Evolutionary conservation across 495 filamentous ascomycete genomes (phyloP).

Genomic region (Annulohypoxylon moriforme): DNA sequence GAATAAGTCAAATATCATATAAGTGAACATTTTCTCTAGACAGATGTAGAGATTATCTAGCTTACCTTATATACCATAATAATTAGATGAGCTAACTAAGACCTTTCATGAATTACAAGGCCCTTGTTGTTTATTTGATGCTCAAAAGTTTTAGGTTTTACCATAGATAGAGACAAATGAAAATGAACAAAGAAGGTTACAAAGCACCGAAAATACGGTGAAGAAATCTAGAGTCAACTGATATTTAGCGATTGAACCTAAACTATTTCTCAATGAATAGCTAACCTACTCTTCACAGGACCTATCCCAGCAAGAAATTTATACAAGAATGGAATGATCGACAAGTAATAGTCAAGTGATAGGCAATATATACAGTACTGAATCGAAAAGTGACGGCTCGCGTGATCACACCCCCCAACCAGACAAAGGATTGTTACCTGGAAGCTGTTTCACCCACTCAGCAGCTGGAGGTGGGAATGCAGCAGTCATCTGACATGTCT

Average conservation of each 20-base stretch:
- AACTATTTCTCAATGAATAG: neutral
- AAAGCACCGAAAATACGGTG: neutral
- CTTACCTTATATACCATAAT: neutral
- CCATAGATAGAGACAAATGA: neutral
- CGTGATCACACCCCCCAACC: conserved; percentile 47
- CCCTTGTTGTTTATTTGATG: neutral
- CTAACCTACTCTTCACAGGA: neutral
- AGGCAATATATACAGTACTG: conserved; percentile 6
- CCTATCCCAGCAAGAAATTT: neutral
- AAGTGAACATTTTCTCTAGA: too few species aligned
- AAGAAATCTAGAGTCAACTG: neutral
- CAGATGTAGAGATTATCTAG: neutral
- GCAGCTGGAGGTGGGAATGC: conserved; percentile 48
- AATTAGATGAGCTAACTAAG: neutral
- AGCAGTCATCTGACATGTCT: conserved; percentile 59
- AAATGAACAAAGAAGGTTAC: neutral
- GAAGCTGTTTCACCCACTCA: conserved; percentile 58
- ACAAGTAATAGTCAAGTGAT: neutral
- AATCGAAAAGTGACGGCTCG: neutral
- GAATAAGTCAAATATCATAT: too few species aligned
- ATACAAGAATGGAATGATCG: neutral
- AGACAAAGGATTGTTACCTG: conserved; percentile 67
- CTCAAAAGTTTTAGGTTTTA: neutral
- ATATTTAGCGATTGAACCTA: neutral
- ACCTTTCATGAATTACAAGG: neutral